Conservation (phyloP, 495 filamentous ascomycete genomes). For the Podospora appendiculata region DNA sequence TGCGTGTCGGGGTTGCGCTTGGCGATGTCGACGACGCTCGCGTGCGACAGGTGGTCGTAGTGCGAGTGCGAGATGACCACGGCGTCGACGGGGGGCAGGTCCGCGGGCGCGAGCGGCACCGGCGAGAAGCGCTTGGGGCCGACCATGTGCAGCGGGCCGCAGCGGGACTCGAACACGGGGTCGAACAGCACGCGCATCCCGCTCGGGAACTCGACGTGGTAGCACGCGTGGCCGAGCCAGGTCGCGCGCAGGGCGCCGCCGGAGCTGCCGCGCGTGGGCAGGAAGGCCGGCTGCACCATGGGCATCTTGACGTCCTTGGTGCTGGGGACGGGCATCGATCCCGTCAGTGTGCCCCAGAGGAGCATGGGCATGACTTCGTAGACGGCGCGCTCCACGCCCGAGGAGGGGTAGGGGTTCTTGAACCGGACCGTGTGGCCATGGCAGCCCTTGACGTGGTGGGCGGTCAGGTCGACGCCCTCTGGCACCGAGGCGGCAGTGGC, state of each 20-base stretch:
- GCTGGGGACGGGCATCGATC: neutral
- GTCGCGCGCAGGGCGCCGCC: constrained; percentile 65
- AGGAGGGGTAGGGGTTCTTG: constrained; percentile 27
- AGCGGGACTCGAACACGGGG: constrained; percentile 87
- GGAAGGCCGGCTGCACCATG: constrained; percentile 54
- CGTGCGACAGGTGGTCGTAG: constrained; percentile 85
- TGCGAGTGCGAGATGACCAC: constrained; percentile 91
- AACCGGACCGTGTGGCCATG: constrained; percentile 25
- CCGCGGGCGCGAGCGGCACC: constrained; percentile 66
- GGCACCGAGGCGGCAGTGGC: constrained; percentile 3
- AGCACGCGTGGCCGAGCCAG: constrained; percentile 95
- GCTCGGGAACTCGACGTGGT: constrained; percentile 82
- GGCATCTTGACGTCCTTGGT: neutral
- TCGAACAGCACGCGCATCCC: constrained; percentile 91
- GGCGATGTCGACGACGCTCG: constrained; percentile 62
- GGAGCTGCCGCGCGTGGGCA: constrained; percentile 46
- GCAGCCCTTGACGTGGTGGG: constrained; percentile 25
- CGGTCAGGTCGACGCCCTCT: constrained; percentile 12
- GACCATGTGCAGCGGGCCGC: constrained; percentile 63
- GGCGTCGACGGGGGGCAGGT: constrained; percentile 77
- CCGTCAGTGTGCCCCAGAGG: neutral
- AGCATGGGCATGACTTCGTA: neutral
- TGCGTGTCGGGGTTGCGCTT: constrained; percentile 69
- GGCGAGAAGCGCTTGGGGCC: constrained; percentile 79
- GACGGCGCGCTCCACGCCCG: neutral